Evolutionary conservation across 2,329 filamentous ascomycete genomes (phyloP).

Genomic region (Pestalotiopsis sp.): DNA sequence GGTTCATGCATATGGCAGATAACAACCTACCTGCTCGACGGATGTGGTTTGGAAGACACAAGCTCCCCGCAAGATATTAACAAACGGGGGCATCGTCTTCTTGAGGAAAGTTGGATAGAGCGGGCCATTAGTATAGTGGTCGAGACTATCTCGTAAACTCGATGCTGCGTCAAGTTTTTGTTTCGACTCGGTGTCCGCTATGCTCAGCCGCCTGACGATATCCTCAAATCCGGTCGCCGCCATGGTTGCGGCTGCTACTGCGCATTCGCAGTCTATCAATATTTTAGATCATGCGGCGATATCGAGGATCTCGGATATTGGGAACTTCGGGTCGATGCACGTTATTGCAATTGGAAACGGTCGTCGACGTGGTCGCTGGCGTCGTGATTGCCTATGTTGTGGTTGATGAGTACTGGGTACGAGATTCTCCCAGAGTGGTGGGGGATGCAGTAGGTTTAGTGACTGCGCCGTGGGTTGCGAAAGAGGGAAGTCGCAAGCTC

Average conservation of each 20-base stretch:
- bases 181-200: conserved; percentile 72
- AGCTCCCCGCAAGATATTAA: conserved; percentile 78
- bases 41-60: conserved; percentile 91
- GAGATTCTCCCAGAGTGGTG: too few relatives aligned
- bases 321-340: conserved; percentile 10
- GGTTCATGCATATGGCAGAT: background rate
- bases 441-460: too few relatives aligned
- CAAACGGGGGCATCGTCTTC: conserved; percentile 86
- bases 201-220: conserved; percentile 60
- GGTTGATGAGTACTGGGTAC: background rate
- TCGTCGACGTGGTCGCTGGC: background rate
- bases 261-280: conserved; percentile 22
- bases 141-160: conserved; percentile 87
- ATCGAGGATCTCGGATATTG: conserved; percentile 16
- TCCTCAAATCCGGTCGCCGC: conserved; percentile 59
- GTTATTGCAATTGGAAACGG: background rate
- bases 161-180: conserved; percentile 79
- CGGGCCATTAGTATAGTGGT: conserved; percentile 77
- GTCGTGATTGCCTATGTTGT: background rate
- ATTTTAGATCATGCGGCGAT: conserved; percentile 21
- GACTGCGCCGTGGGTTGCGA: too few relatives aligned
- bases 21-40: conserved; percentile 70
- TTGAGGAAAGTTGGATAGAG: conserved; percentile 81
- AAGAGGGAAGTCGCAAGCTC: too few relatives aligned
- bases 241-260: conserved; percentile 54